These are phyloP conservation scores for Verticillium zaregamsianum DNA, from an alignment of 2,329 filamentous ascomycete species.

Conservation along the genomic window DNA sequence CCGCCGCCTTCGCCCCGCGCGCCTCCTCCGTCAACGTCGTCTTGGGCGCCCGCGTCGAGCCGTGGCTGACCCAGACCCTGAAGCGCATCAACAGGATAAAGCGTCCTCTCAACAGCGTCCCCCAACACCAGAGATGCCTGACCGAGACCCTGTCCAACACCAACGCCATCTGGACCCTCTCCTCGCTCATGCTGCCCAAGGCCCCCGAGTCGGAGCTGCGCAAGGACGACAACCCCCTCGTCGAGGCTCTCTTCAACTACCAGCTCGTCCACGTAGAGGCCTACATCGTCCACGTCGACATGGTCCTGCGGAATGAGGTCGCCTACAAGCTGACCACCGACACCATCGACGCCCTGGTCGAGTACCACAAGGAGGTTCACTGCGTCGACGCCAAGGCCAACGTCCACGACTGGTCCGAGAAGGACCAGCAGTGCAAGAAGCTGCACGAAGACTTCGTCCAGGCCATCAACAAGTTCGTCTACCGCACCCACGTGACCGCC, in stretches of 20 bases:
- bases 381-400: conserved; percentile 84
- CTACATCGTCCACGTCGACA: conserved; percentile 98
- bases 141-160: conserved; percentile 88
- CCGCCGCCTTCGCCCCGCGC: conserved; percentile 91
- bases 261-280: conserved; percentile 91
- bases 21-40: conserved; percentile 91
- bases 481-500: conserved; percentile 79
- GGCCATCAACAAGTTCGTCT: conserved; percentile 96
- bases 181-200: conserved; percentile 89
- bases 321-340: conserved; percentile 96
- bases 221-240: conserved; percentile 74
- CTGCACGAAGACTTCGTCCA: conserved; percentile 95
- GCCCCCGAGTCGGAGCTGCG: conserved; percentile 79
- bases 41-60: conserved; percentile 84
- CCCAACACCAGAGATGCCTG: conserved; percentile 91
- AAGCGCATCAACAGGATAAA: conserved; percentile 97
- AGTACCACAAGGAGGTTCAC: conserved; percentile 95
- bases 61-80: conserved; percentile 93
- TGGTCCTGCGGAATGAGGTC: conserved; percentile 96
- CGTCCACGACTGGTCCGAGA: conserved; percentile 94
- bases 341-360: conserved; percentile 87
- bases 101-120: conserved; percentile 93
- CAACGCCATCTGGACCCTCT: conserved; percentile 91
- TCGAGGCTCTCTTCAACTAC: conserved; percentile 89
- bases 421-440: conserved; percentile 95